Conservation (phyloP, 345 rosid species). For the Eucalyptus polyanthemos region DNA sequence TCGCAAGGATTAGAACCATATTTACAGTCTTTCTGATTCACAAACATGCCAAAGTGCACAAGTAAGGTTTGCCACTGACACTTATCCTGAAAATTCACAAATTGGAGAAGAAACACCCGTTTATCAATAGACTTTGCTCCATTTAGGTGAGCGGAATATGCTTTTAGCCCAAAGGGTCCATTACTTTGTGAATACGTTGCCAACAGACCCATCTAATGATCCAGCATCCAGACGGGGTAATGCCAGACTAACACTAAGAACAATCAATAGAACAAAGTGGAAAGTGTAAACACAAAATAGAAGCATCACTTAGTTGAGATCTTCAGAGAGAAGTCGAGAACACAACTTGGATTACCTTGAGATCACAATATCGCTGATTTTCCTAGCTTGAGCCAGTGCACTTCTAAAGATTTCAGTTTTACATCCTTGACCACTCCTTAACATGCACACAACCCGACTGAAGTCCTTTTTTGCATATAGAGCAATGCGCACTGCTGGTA, state of each 20-base stretch:
- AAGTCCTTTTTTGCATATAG: conserved; percentile 91
- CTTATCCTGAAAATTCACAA: conserved; percentile 29
- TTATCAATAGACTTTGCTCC: neutral
- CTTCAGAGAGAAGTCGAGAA: neutral
- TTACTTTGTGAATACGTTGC: neutral
- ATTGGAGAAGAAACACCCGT: neutral
- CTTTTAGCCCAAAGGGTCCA: neutral
- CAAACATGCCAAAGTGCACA: conserved; percentile 61
- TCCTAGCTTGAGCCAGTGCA: conserved; percentile 81
- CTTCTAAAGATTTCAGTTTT: conserved; percentile 63
- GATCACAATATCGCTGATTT: conserved; percentile 80
- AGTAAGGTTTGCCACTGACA: conserved; percentile 71
- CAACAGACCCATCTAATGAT: neutral
- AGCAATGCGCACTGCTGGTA: conserved; percentile 52
- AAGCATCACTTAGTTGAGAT: neutral
- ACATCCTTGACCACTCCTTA: conserved; percentile 60
- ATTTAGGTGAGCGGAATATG: neutral
- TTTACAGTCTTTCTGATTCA: conserved; percentile 51
- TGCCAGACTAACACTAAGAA: neutral
- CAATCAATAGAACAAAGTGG: neutral
- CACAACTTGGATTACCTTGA: conserved; percentile 33
- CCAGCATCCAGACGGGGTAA: neutral
- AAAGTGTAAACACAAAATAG: neutral
- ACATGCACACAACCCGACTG: conserved; percentile 85
- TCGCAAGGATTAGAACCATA: conserved; percentile 64